Base-by-base conservation (phyloP, 148 eudicot genomes). In the Chenopodium album region DNA sequence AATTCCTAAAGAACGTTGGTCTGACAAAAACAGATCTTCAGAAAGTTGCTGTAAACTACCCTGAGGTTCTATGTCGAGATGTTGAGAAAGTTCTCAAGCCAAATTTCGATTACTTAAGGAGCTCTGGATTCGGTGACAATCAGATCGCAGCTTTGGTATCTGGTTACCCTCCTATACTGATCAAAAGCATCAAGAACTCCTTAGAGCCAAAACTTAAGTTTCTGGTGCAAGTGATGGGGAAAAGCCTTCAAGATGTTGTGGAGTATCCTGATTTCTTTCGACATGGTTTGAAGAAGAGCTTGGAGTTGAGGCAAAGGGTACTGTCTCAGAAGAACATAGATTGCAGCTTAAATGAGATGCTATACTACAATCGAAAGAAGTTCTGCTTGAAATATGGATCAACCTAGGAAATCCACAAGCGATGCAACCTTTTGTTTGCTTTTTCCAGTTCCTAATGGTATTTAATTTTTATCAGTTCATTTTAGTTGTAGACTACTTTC, bases 51-150 rank as follows among this genome's bases (percentile, higher is more conserved):
- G 72, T 94, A 29, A 87, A 89, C 79, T 94, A 87, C 81, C 93
- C 99, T 14, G 96, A 97, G 85, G 92, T 97, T 85, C 75, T 97
- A 52, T 97, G 94, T 85, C 87, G 99, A 80, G 98, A 97, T 85
- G 99, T 89, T 62, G 73, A 87, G 85, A 97, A 97, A 89, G 87
- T 91, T 82, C 87, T 97, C 60, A 90, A 88, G 74, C 94, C 95
- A 11, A 94, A 94, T 71, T 85, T 87, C 72, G 79, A 82, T 59
- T 97, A 85, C 80, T 79, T 97, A 14, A 87, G 75, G 81, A 81
- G 89, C 44, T 81, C 89, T 5, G 98, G 99, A 44, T 97, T 97
- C 83, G 86, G 79, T 63, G 82, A 89, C 60, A 80, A 80, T 70
- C 93, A 97, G 76, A 86, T 94, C 81, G 93, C 88, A 14, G 87